These are phyloP conservation scores for Kluyveromyces sp. DNA, from an alignment of 1,139 yeast species.

Conservation along the genomic window DNA sequence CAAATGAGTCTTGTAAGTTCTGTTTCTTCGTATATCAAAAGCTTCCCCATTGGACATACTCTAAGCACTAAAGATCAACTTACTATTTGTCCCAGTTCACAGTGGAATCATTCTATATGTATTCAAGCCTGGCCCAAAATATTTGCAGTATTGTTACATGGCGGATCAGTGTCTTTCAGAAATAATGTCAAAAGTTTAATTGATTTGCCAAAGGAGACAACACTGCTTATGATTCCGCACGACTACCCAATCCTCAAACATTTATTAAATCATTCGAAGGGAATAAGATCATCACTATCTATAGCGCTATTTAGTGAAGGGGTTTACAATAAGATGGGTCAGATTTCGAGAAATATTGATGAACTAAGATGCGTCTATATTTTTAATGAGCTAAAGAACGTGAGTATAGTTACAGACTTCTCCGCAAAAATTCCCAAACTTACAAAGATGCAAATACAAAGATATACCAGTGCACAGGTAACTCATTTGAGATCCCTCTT, in stretches of 20 bases:
- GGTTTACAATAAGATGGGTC: conserved; percentile 32
- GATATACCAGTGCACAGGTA: conserved; percentile 20
- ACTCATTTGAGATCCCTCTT: conserved; percentile 41
- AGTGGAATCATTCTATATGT: conserved; percentile 12
- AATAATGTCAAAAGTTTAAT: conserved; percentile 4
- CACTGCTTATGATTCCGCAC: conserved; percentile 17
- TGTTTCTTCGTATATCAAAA: conserved; percentile 53
- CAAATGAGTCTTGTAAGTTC: conserved; percentile 59
- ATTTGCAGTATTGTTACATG: conserved; percentile 29
- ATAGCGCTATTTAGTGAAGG: conserved; percentile 35
- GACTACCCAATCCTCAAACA: conserved; percentile 4
- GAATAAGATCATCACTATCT: conserved; percentile 25
- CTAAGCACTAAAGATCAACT: conserved; percentile 38
- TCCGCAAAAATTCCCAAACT: conserved; percentile 12
- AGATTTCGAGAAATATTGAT: conserved; percentile 12
- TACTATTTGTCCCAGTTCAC: conserved; percentile 26
- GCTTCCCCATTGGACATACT: conserved; percentile 43
- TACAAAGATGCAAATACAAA: conserved; percentile 3
- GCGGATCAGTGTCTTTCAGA: conserved; percentile 28
- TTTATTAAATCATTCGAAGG: conserved; percentile 4
- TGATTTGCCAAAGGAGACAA: conserved; percentile 10
- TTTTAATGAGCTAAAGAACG: conserved; percentile 17
- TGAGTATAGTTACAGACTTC: conserved; percentile 15
- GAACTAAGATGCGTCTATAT: conserved; percentile 38
- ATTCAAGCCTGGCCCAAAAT: conserved; percentile 30